Percentiles rank a stretch among this genome's conserved stretches.
Evolutionary conservation across 1,284 basidiomycete genomes (phyloP).

Genomic region (Pseudozyma sp.): DNA sequence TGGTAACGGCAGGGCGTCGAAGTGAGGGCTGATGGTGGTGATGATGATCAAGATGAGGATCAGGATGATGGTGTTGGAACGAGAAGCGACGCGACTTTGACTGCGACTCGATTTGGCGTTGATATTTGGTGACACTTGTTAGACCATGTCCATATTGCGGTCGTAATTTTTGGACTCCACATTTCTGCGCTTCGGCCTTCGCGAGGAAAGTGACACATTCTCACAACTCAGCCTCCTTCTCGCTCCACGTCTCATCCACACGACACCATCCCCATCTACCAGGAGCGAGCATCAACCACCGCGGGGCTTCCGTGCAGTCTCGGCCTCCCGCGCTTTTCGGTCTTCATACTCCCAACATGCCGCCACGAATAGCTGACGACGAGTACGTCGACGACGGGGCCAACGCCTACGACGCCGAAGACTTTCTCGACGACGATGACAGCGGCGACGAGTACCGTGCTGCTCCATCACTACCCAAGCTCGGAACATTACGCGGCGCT

Average conservation of each 20-base stretch:
- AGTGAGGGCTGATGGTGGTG: neutral
- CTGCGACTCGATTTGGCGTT: constrained; percentile 1
- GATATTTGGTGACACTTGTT: constrained; percentile 10
- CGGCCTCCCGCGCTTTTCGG: no score
- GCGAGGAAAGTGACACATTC: constrained; percentile 3
- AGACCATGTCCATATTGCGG: neutral
- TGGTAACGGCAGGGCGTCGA: neutral
- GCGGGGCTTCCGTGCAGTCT: no score
- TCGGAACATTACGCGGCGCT: constrained; percentile 23
- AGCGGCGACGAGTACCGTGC: constrained; percentile 51
- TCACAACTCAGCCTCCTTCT: constrained; percentile 3
- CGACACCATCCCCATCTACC: neutral
- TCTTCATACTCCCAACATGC: constrained; percentile 15
- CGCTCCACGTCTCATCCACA: neutral
- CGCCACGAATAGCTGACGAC: constrained; percentile 45
- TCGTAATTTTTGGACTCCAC: constrained; percentile 19
- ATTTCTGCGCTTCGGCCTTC: constrained; percentile 14
- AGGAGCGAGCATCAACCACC: neutral
- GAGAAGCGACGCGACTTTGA: constrained; percentile 9
- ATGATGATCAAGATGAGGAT: neutral
- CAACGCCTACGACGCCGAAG: constrained; percentile 47
- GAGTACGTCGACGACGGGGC: constrained; percentile 48
- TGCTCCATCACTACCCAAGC: constrained; percentile 34
- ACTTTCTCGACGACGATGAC: constrained; percentile 53
- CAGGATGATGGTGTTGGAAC: constrained; percentile 10